Evolutionary conservation across 352 stramenopile genomes (phyloP).

Genomic region (Thalassiosira exigua): DNA sequence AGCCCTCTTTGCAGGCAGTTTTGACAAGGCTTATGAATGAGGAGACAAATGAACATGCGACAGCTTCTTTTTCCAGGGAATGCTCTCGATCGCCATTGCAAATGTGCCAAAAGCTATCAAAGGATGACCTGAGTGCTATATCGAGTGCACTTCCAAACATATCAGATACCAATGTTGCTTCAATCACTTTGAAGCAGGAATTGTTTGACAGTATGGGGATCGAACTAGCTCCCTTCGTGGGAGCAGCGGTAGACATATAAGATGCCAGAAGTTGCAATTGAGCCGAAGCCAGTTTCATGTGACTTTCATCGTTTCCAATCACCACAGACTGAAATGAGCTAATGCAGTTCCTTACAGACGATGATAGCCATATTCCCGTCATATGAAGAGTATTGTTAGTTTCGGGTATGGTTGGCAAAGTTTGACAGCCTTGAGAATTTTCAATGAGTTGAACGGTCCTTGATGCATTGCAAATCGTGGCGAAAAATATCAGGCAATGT

Average conservation of each 20-base stretch:
- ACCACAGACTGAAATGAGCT: slow-evolving; percentile 29
- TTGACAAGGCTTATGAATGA: slow-evolving; percentile 51
- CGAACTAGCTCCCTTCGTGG: slow-evolving; percentile 39
- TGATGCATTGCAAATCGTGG: slow-evolving; percentile 50
- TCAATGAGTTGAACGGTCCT: slow-evolving; percentile 34
- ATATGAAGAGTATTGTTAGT: slow-evolving; percentile 39
- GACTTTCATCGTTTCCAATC: slow-evolving; percentile 16
- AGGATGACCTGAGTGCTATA: slow-evolving; percentile 40
- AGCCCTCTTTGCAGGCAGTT: slow-evolving; percentile 3
- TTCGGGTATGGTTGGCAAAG: slow-evolving; percentile 22
- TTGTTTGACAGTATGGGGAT: slow-evolving; percentile 50
- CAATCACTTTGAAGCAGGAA: slow-evolving; percentile 35
- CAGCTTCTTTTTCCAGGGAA: slow-evolving; percentile 52
- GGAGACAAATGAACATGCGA: slow-evolving; percentile 47
- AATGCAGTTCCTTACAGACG: slow-evolving; percentile 37
- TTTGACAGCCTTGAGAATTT: too few relatives aligned
- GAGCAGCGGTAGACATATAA: slow-evolving; percentile 43
- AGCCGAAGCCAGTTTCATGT: slow-evolving; percentile 43
- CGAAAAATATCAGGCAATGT: slow-evolving; percentile 57
- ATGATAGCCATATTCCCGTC: slow-evolving; percentile 58
- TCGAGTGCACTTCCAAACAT: slow-evolving; percentile 37
- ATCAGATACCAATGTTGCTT: slow-evolving; percentile 35
- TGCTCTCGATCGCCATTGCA: not conserved
- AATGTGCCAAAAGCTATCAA: slow-evolving; percentile 26
- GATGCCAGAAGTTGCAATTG: slow-evolving; percentile 58